Conservation (phyloP, 441 rosid species). For the Adansonia grandidieri region DNA sequence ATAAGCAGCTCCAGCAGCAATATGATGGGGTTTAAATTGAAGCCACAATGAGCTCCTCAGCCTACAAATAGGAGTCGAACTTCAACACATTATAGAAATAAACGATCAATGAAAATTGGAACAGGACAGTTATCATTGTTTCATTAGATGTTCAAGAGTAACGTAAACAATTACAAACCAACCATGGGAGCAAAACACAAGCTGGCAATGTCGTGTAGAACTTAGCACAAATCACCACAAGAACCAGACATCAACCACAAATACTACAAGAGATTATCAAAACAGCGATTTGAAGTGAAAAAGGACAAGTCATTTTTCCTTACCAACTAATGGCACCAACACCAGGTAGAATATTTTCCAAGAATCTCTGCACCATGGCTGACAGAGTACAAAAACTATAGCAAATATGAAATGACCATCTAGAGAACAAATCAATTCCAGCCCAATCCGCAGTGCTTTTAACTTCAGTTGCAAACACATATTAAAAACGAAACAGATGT, state of each 20-base stretch:
- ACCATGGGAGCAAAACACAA: constrained; percentile 31
- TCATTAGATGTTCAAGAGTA: constrained; percentile 18
- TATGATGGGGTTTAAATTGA: constrained; percentile 78
- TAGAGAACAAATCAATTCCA: constrained; percentile 63
- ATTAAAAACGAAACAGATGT: constrained; percentile 39
- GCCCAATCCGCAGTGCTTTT: constrained; percentile 62
- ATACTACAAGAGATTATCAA: constrained; percentile 26
- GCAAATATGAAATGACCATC: constrained; percentile 58
- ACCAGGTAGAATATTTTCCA: constrained; percentile 70
- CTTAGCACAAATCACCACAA: constrained; percentile 38
- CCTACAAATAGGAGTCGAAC: constrained; percentile 48
- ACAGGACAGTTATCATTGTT: neutral
- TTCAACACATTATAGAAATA: neutral
- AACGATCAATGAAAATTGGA: neutral
- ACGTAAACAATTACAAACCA: constrained; percentile 33
- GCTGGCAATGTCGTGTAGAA: constrained; percentile 33
- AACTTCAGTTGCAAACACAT: constrained; percentile 49
- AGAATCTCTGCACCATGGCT: constrained; percentile 72
- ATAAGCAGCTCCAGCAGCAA: constrained; percentile 86
- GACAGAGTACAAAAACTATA: constrained; percentile 66
- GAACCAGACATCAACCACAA: constrained; percentile 32
- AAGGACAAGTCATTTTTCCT: constrained; percentile 54
- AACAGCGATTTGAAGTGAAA: constrained; percentile 29
- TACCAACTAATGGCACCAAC: constrained; percentile 79
- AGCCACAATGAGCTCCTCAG: constrained; percentile 87